Evolutionary conservation across 2,329 filamentous ascomycete species (phyloP), one percentile per base, ranked within the genome.

Genomic region (Colletotrichum cereale): DNA sequence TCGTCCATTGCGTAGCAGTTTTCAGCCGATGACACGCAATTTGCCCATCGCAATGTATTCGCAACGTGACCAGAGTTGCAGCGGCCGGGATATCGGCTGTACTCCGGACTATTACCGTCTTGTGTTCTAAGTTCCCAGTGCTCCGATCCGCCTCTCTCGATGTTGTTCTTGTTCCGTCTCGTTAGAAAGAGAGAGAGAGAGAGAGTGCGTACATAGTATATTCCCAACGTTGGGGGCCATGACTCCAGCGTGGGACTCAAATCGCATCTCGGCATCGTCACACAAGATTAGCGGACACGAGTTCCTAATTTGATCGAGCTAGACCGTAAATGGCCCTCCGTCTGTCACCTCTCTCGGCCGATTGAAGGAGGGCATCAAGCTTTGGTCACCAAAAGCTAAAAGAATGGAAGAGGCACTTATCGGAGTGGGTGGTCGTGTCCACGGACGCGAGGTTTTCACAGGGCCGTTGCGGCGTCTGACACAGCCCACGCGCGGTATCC

Each of bases 281-380:
- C 61, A 72, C 66, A 67, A 73, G 62, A 71, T 63, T 67, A 53
- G 62, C 71, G 71, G 71, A 64, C 62, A 63, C 64, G 53, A 73
- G n/a, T 67, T 67, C 67, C 62, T 67, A 42, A 53, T 63, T 61
- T 38, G 62, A 62, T 47, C 42, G 61, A 66, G 55, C 70, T 69
- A 61, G 58, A 44, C 67, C 42, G 36, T 44, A 38, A 60, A 16
- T 52, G 48, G 57, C 38, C 29, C 36, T 47, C 64, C 5, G 53
- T 61, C 36, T 63, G 44, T 64, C 67, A 72, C 55, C 40, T 67
- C 34, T 57, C 62, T 67, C 67, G 71, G 65, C 71, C 67, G 67
- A 62, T 67, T 65, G 42, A 55, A n/a, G 38, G 40, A 56, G 60
- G 56, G 48, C 42, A 44, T 67, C 62, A 64, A 71, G 67, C 67